Evolutionary conservation across 345 rosid genomes (phyloP).

Genomic region (Ceriops decandra): DNA sequence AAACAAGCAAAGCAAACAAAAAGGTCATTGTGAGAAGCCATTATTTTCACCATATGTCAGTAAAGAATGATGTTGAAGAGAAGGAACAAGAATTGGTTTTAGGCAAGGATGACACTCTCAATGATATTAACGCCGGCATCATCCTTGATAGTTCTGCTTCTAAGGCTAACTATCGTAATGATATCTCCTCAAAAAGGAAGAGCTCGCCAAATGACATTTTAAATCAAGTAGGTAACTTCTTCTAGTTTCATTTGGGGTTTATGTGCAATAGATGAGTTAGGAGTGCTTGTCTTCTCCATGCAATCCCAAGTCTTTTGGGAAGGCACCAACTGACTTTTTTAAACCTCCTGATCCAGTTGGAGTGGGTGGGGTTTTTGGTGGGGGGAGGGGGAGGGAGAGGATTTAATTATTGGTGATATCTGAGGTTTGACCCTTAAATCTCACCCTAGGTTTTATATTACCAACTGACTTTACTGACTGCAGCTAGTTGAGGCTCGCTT

Average conservation of each 20-base stretch:
- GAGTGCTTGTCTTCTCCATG: not conserved
- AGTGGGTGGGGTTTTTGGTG: too few species aligned
- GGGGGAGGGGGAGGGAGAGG: too few species aligned
- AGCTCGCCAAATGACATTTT: conserved; percentile 28
- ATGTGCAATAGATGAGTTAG: not conserved
- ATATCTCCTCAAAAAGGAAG: conserved; percentile 56
- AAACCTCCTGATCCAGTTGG: too few species aligned
- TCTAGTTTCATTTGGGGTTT: not conserved
- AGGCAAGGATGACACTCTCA: conserved; percentile 4
- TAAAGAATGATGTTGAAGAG: conserved; percentile 9
- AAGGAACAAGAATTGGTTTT: not conserved
- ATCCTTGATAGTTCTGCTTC: conserved; percentile 20
- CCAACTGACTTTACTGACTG: not conserved
- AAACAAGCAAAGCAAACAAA: conserved; percentile 6
- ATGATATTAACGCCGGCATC: conserved; percentile 16
- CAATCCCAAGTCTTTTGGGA: not conserved
- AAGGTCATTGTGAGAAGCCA: conserved; percentile 19
- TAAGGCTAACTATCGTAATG: conserved; percentile 16
- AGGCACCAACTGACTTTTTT: not conserved
- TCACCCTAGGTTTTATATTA: too few species aligned
- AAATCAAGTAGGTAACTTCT: conserved; percentile 42
- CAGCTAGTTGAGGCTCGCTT: not conserved
- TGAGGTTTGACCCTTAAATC: too few species aligned
- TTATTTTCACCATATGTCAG: conserved; percentile 17
- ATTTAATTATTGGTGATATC: too few species aligned